Evolutionary conservation across 2,329 filamentous ascomycete genomes (phyloP).

Genomic region (Diaporthe humulicola): DNA sequence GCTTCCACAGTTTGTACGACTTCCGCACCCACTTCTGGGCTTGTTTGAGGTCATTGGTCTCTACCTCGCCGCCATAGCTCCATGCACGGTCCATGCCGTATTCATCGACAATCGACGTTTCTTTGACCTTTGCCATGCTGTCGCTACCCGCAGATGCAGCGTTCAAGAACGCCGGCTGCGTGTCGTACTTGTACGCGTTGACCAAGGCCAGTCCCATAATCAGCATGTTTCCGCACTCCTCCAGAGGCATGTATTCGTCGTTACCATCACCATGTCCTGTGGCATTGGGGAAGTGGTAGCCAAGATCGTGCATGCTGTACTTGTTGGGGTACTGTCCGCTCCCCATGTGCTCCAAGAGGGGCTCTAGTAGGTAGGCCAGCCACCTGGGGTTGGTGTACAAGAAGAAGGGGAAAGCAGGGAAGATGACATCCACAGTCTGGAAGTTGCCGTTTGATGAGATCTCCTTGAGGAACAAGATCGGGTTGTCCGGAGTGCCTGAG

Average conservation of each 20-base stretch:
- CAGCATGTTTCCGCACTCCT: constrained; percentile 82
- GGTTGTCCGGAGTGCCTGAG: constrained; percentile 77
- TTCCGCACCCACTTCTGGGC: constrained; percentile 56
- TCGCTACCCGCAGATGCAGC: constrained; percentile 41
- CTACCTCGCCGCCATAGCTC: constrained; percentile 56
- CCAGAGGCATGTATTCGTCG: constrained; percentile 82
- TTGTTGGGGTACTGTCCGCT: constrained; percentile 88
- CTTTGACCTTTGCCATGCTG: constrained; percentile 33
- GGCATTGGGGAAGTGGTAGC: constrained; percentile 80
- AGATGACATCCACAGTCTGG: constrained; percentile 90
- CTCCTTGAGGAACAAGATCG: constrained; percentile 85
- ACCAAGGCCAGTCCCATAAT: constrained; percentile 84
- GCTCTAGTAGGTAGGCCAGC: constrained; percentile 84
- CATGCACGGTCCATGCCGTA: constrained; percentile 59
- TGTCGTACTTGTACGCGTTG: constrained; percentile 77
- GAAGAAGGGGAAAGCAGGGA: constrained; percentile 88
- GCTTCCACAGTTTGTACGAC: constrained; percentile 79
- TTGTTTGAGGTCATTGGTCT: constrained; percentile 58
- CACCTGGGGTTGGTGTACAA: constrained; percentile 86
- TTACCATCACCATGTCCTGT: constrained; percentile 78
- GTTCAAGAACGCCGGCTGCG: constrained; percentile 63
- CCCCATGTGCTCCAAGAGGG: constrained; percentile 83
- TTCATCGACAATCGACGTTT: constrained; percentile 40
- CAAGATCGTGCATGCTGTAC: constrained; percentile 84
- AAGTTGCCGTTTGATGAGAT: constrained; percentile 89